Evolutionary conservation across 2,329 filamentous ascomycete species (phyloP), one percentile per base, ranked within the genome.

Genomic region (Colletotrichum caudatum): DNA sequence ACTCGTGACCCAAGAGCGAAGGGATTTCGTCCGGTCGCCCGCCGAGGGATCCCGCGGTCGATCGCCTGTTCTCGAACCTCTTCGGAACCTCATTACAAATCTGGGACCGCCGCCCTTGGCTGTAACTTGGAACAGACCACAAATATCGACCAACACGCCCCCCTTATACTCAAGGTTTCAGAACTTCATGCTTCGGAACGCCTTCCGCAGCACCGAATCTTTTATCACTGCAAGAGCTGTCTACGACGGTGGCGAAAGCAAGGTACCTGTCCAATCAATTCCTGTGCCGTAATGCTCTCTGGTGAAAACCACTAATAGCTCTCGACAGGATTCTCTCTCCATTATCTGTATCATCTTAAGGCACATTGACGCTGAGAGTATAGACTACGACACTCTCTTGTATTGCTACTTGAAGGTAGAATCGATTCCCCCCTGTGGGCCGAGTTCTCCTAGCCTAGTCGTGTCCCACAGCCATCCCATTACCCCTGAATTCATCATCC

Each of bases 171-270:
- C 90, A 2, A 84, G 90, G 33, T 93, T 93, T 74, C 91, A 93
- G 74, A 89, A 92, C 74, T 93, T 93, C 76, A 93, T 93, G 91
- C 84, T 93, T 57, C 87, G 88, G 23, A 92, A 92, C 77, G 90
- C 90, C 2, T 90, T 91, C 74, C 86, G 88, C 48, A 89, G 88
- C 74, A 89, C 87, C 0, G 91, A 92, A 74, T 91, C 89, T 3
- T 89, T 91, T 70, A 79, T 91, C 29, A 90, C 89, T 2, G 88
- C 88, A 33, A 85, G 90, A 29, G 90, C 90, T 35, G 88, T 93
- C 16, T 93, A 92, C 76, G 91, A 93, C 76, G 91, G 91, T 44
- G 91, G 91, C 26, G 90, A 92, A 80, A 92, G 89, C 81, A 92
- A 91, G 81, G 88, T 88, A 76, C 5, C 23, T 9, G 18, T 9